Conservation (phyloP, 2,329 filamentous ascomycete genomes). For the Fusarium palustre region DNA sequence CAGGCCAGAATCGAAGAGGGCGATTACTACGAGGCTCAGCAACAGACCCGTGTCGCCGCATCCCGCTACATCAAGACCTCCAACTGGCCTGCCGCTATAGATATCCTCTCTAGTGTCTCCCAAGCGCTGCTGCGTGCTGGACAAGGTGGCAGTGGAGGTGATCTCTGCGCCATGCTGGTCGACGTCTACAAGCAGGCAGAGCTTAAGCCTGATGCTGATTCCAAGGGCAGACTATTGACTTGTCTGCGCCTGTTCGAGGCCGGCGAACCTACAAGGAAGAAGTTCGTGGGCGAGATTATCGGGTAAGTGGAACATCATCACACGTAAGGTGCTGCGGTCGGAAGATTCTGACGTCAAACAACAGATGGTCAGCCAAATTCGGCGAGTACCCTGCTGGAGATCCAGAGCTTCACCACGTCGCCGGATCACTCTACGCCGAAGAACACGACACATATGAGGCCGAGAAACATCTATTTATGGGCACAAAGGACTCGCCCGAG, state of each 20-base stretch:
- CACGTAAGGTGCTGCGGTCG: neutral
- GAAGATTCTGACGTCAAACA: slow-evolving; percentile 12
- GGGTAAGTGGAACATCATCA: slow-evolving; percentile 61
- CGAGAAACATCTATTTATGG: slow-evolving; percentile 87
- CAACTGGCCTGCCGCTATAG: slow-evolving; percentile 87
- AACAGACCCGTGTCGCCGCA: slow-evolving; percentile 95
- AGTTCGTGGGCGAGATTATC: slow-evolving; percentile 88
- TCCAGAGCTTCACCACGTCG: slow-evolving; percentile 92
- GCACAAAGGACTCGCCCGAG: slow-evolving; percentile 88
- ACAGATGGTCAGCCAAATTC: slow-evolving; percentile 82
- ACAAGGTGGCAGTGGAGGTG: slow-evolving; percentile 93
- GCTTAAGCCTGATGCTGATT: slow-evolving; percentile 78
- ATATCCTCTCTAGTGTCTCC: slow-evolving; percentile 86
- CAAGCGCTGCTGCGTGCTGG: slow-evolving; percentile 88
- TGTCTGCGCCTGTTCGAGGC: slow-evolving; percentile 83
- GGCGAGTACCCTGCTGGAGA: slow-evolving; percentile 92
- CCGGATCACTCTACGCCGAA: slow-evolving; percentile 88
- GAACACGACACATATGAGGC: slow-evolving; percentile 94
- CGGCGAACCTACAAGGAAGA: slow-evolving; percentile 91
- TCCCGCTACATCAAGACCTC: slow-evolving; percentile 90
- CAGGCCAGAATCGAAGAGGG: slow-evolving; percentile 90
- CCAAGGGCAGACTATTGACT: slow-evolving; percentile 80
- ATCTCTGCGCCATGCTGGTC: slow-evolving; percentile 86
- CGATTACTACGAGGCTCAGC: slow-evolving; percentile 97
- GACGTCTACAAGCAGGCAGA: slow-evolving; percentile 92